Evolutionary conservation across 2,329 filamentous ascomycete species (phyloP).

Genomic region (Huntiella bhutanensis): DNA sequence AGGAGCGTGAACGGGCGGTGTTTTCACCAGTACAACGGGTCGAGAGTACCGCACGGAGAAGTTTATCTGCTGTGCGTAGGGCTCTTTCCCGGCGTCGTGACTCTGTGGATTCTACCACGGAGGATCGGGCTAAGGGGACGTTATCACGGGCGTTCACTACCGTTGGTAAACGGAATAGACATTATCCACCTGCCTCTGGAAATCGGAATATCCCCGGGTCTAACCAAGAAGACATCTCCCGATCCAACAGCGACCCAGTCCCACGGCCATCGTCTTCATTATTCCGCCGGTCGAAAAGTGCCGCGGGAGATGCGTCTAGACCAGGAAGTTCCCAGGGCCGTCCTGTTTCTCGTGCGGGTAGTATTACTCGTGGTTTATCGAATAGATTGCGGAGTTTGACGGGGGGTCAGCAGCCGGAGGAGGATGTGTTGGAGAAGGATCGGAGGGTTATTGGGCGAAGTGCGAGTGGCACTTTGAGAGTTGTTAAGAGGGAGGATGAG

Average conservation of each 20-base stretch:
- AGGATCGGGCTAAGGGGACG: conserved; percentile 2
- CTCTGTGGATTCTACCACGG: conserved; percentile 16
- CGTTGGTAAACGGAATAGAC: conserved; percentile 7
- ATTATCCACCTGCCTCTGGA: conserved; percentile 9
- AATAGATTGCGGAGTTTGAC: conserved; percentile 28
- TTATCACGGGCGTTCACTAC: conserved; percentile 8
- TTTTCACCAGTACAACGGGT: not conserved
- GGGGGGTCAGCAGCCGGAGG: not conserved
- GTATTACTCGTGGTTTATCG: conserved; percentile 30
- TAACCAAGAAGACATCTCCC: not conserved
- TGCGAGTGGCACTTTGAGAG: conserved; percentile 39
- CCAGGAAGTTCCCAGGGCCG: conserved; percentile 3
- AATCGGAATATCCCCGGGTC: conserved; percentile 7
- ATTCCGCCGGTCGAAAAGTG: not conserved
- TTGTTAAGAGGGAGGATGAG: conserved; percentile 27
- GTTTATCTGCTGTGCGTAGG: conserved; percentile 32
- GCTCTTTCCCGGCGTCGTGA: conserved; percentile 31
- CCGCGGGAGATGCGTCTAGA: not conserved
- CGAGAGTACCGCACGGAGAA: conserved; percentile 22
- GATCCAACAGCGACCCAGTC: conserved; percentile 8
- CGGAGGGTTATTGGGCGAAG: conserved; percentile 40
- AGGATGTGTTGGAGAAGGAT: conserved; percentile 20
- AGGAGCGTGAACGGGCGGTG: no score
- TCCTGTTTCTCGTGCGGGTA: conserved; percentile 21
- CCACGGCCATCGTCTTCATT: conserved; percentile 5